A percentile compares a stretch with the other conserved stretches of the same genome.
phyloP scores from a whole-genome alignment of 352 stramenopile species.

The Nothophytophthora sp. region DNA sequence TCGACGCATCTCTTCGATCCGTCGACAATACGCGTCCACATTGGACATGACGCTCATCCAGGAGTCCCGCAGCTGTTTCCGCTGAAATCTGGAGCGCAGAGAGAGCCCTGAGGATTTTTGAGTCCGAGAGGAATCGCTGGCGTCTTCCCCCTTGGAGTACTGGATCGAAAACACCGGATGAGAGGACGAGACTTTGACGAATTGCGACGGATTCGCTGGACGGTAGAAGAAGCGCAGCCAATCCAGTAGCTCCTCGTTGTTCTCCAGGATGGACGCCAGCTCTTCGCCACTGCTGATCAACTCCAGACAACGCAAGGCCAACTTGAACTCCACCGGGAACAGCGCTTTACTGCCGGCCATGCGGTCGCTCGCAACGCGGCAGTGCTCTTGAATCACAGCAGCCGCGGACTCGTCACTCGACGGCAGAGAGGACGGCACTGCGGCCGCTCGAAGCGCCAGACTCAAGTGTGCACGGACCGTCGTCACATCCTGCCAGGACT shows the following conservation, averaged over 20 bases:
- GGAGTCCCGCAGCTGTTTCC: constrained; percentile 24
- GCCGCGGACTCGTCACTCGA: constrained; percentile 10
- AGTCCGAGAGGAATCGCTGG: neutral
- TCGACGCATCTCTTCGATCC: constrained; percentile 37
- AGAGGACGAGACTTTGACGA: constrained; percentile 47
- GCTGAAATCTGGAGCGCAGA: constrained; percentile 26
- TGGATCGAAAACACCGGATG: constrained; percentile 62
- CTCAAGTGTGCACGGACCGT: constrained; percentile 37
- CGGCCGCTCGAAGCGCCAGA: constrained; percentile 40
- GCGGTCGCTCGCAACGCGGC: constrained; percentile 25
- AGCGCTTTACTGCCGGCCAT: constrained; percentile 43
- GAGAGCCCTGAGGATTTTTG: constrained; percentile 5
- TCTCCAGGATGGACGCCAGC: constrained; percentile 23
- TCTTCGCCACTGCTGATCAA: constrained; percentile 34
- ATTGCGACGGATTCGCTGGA: constrained; percentile 54
- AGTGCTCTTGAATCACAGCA: constrained; percentile 31
- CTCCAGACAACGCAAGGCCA: constrained; percentile 47
- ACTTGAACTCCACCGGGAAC: constrained; percentile 68
- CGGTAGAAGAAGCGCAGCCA: constrained; percentile 77
- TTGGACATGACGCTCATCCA: constrained; percentile 43
- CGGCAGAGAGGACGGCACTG: constrained; percentile 13
- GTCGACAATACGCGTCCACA: constrained; percentile 47
- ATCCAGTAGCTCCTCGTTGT: constrained; percentile 34
- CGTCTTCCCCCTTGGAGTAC: constrained; percentile 20
- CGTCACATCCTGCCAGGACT: constrained; percentile 44